A percentile compares a stretch with the other conserved stretches of the same genome.
Conservation (phyloP, 192 early-diverging fungal genomes). For the Linnemannia elongata region DNA sequence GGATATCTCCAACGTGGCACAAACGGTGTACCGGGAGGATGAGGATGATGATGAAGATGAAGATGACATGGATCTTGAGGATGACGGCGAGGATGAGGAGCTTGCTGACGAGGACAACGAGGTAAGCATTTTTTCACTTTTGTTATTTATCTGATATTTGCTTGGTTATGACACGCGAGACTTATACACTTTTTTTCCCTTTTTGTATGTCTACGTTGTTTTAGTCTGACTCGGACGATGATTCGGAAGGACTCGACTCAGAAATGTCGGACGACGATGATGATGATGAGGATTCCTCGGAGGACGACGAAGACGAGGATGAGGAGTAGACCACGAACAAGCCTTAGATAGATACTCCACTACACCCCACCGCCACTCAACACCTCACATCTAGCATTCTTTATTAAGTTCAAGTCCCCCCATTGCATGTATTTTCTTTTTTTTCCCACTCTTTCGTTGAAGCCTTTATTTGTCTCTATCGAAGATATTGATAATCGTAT, state of each 20-base stretch:
- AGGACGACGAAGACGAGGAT: slow-evolving; percentile 57
- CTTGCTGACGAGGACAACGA: slow-evolving; percentile 48
- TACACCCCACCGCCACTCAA: not conserved
- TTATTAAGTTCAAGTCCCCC: not conserved
- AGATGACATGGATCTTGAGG: slow-evolving; percentile 44
- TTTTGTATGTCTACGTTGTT: not conserved
- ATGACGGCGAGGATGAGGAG: slow-evolving; percentile 50
- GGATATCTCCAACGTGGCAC: slow-evolving; percentile 56
- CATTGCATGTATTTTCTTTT: not conserved
- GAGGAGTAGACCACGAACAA: slow-evolving; percentile 29
- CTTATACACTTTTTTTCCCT: not conserved
- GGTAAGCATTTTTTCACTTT: slow-evolving; percentile 10
- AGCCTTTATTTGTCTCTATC: too few relatives aligned
- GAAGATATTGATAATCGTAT: too few relatives aligned
- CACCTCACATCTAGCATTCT: not conserved
- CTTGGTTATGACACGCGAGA: not conserved
- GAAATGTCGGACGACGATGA: slow-evolving; percentile 59
- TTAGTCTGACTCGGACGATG: slow-evolving; percentile 14
- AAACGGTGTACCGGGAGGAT: slow-evolving; percentile 65
- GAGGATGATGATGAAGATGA: slow-evolving; percentile 49
- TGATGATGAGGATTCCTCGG: slow-evolving; percentile 35
- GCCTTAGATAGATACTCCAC: not conserved
- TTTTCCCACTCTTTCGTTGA: not conserved
- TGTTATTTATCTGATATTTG: not conserved
- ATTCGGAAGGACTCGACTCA: slow-evolving; percentile 58